These are phyloP conservation scores for Dipodascopsis uninucleata DNA, from an alignment of 805 yeast genomes.

Conservation along the genomic window DNA sequence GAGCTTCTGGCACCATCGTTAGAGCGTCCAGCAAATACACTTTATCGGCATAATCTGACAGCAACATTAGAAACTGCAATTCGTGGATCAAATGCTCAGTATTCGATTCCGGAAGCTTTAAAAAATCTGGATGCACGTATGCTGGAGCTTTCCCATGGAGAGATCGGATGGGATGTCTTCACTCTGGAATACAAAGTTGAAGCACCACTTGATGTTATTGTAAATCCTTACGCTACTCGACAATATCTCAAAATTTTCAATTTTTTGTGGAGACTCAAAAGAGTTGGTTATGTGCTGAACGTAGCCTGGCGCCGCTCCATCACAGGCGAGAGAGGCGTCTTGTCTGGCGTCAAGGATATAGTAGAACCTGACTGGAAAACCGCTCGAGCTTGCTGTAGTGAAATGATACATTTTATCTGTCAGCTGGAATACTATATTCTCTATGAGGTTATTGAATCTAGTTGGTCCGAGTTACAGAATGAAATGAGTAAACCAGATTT, in stretches of 20 bases:
- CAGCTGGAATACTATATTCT: conserved; percentile 39
- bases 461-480: conserved; percentile 36
- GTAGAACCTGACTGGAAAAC: conserved; percentile 29
- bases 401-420: conserved; percentile 37
- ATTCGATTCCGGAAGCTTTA: conserved; percentile 41
- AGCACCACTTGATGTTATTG: conserved; percentile 54
- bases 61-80: conserved; percentile 64
- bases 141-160: conserved; percentile 66
- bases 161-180: conserved; percentile 88
- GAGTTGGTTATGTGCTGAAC: conserved; percentile 53
- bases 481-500: conserved; percentile 30
- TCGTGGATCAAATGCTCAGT: conserved; percentile 35
- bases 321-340: conserved; percentile 30
- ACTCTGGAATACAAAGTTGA: conserved; percentile 67
- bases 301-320: conserved; percentile 45
- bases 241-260: conserved; percentile 76
- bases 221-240: conserved; percentile 44
- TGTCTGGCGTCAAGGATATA: conserved; percentile 13
- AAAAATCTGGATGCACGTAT: conserved; percentile 76
- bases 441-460: conserved; percentile 38
- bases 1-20: conserved; percentile 52
- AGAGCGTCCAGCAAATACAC: conserved; percentile 56
- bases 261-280: conserved; percentile 74
- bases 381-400: conserved; percentile 30
- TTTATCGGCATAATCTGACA: conserved; percentile 65